These are phyloP conservation scores for Candida arabinofermentans DNA, from an alignment of 805 yeast species.

Conservation along the genomic window DNA sequence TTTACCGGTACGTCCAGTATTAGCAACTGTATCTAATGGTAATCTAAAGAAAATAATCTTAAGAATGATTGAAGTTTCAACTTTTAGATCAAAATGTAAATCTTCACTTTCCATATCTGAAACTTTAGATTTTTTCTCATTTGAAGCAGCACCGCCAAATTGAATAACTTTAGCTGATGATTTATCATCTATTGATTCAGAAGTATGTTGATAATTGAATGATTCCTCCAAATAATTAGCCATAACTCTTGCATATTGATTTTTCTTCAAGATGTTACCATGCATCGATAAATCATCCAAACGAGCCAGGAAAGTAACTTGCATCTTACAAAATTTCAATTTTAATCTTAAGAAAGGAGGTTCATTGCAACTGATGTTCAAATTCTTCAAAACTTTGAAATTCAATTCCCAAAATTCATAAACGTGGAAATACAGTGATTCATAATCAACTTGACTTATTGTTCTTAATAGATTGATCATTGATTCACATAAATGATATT, in stretches of 20 bases:
- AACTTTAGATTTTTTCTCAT: conserved; percentile 3
- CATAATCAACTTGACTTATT: conserved; percentile 22
- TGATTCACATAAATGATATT: conserved; percentile 27
- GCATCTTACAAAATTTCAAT: conserved; percentile 29
- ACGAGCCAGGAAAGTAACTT: conserved; percentile 24
- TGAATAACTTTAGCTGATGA: conserved; percentile 10
- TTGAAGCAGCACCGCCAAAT: conserved; percentile 4
- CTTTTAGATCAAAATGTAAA: conserved; percentile 27
- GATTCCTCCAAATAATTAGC: conserved; percentile 33
- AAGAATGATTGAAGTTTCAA: conserved; percentile 57
- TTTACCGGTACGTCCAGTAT: conserved; percentile 32
- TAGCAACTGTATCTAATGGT: conserved; percentile 55
- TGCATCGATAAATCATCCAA: conserved; percentile 27
- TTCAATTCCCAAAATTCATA: conserved; percentile 26
- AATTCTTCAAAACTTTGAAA: conserved; percentile 16
- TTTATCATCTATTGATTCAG: conserved; percentile 29
- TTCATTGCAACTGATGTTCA: conserved; percentile 19
- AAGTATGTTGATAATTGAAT: conserved; percentile 15
- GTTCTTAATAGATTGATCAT: conserved; percentile 27
- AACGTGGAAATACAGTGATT: conserved; percentile 24
- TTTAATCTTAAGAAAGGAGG: conserved; percentile 26
- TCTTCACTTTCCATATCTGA: conserved; percentile 23
- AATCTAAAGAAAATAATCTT: conserved; percentile 52
- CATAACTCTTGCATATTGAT: conserved; percentile 30
- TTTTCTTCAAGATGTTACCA: conserved; percentile 28